Evolutionary conservation across 805 yeast genomes (phyloP), one percentile per base, ranked within the genome.

Genomic region (Metschnikowia rubicola): DNA sequence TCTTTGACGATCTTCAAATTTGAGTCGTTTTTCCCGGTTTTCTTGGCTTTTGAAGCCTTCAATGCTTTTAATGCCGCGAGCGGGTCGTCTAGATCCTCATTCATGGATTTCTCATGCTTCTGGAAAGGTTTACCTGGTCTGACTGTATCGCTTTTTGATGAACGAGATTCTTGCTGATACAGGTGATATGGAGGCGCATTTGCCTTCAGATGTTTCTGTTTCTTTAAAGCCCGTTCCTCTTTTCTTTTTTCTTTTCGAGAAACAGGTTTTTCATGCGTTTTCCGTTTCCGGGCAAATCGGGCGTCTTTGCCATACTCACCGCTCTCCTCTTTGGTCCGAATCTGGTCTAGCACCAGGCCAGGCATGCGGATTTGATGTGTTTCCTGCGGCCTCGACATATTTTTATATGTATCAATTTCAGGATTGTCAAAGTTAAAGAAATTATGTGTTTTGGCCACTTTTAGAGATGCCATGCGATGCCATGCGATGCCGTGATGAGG

Each of bases 351-450:
- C 13, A 81, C 60, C 32, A 64, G 56, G 2, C 82, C 83, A 1
- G 86, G 86, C 19, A 81, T 64, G 48, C 80, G 70, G 44, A 80
- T 80, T n/a, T 71, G 77, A 52, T 77, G 80, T 21, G 45, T 43
- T 21, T 62, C 65, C 8, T 51, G 49, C 11, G 46, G 35, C 13
- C 41, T 43, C 10, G 49, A 43, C 53, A 51, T 52, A 10, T 21
- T 21, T 21, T 21, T 7, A 7, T 21, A 21, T 21, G 26, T 21
- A 8, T 21, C 26, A 21, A 21, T 21, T 21, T 21, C 26, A 21
- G 26, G 2, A 21, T 5, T 21, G 7, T 7, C 26, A 21, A 21
- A 21, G 26, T 21, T 21, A 7, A 3, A 21, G 26, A 21, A 7
- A 5, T 21, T 21, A 4, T 21, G 26, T 1, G 1, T 21, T 21